Base-by-base conservation (phyloP, 78 protist species). In the Polysphondylium violaceum region DNA sequence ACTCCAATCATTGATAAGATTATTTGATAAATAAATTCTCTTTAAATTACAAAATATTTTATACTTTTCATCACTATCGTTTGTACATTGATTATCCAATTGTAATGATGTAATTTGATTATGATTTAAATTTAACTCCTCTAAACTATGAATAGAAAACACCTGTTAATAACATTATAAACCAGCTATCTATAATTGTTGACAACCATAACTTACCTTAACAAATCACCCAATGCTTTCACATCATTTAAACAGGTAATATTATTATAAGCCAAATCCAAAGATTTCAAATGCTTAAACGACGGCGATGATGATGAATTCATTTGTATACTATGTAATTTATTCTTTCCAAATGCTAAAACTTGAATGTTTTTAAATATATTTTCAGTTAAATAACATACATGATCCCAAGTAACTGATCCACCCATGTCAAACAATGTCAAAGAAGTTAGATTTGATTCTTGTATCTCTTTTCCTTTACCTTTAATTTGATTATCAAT, bases 21-120 rank as follows among this genome's bases (percentile, higher is more conserved):
- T 79, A 55, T 79, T 50, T 67, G 88, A 64, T 31, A 79, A 2
- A 67, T 58, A 79, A 0, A 79, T 17, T 53, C 31, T 79, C 16
- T 44, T 53, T 25, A 79, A 47, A 47, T 51, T 51, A 19, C 23
- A 5, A 40, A 79, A 79, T 71, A 47, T 29, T 1, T 27, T 41
- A 0, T 38, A 64, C 16, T 44, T 43, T 2, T 27, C 31, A 41
- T 19, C 21, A 0, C 6, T 12, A 36, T 36, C 50, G 27, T 35
- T 11, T 5, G 0, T 1, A 43, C 27, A 43, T 14, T 51, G 11
- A 51, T 71, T 50, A 64, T 69, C 31, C 1, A 74, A 27, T 35
- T 33, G 36, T 3, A 71, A 50, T 8, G 6, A 31, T 4, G 43
- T 19, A 8, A 79, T 43, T 38, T 55, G 35, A 40, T 79, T 79